Percentiles rank a stretch among this genome's conserved stretches.
Conservation (phyloP, 2,329 filamentous ascomycete species). For the Fusarium tanahbumbuense region DNA sequence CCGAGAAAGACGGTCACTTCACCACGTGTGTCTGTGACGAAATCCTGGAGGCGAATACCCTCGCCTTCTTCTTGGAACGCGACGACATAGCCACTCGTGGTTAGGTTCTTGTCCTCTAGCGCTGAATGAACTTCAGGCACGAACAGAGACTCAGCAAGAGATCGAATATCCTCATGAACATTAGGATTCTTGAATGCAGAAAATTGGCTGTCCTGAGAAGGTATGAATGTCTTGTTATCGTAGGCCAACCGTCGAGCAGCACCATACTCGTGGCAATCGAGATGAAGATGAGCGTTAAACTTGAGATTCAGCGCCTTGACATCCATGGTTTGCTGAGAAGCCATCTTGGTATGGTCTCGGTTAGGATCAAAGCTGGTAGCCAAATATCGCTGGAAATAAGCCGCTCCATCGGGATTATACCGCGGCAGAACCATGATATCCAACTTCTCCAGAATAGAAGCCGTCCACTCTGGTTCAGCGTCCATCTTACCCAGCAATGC, state of each 20-base stretch:
- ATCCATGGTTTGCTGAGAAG: conserved; percentile 47
- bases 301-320: conserved; percentile 46
- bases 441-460: conserved; percentile 43
- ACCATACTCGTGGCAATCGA: conserved; percentile 51
- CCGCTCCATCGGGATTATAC: conserved; percentile 51
- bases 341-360: conserved; percentile 50
- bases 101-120: conserved; percentile 33
- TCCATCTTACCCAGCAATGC: conserved; percentile 48
- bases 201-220: conserved; percentile 47
- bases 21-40: conserved; percentile 47
- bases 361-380: conserved; percentile 50
- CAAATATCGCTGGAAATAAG: conserved; percentile 49
- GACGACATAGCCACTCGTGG: conserved; percentile 46
- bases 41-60: conserved; percentile 44
- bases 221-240: conserved; percentile 35
- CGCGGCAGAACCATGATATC: conserved; percentile 49
- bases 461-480: conserved; percentile 46
- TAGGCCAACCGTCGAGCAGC: conserved; percentile 12
- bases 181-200: conserved; percentile 52
- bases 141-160: conserved; percentile 46
- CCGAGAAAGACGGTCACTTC: conserved; percentile 45
- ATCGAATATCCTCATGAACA: conserved; percentile 48
- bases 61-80: conserved; percentile 31
- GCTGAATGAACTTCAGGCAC: conserved; percentile 43
- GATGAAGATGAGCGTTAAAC: conserved; percentile 47